These are phyloP conservation scores for Carnegiea gigantea DNA, from an alignment of 179 eudicot species.

Conservation along the genomic window DNA sequence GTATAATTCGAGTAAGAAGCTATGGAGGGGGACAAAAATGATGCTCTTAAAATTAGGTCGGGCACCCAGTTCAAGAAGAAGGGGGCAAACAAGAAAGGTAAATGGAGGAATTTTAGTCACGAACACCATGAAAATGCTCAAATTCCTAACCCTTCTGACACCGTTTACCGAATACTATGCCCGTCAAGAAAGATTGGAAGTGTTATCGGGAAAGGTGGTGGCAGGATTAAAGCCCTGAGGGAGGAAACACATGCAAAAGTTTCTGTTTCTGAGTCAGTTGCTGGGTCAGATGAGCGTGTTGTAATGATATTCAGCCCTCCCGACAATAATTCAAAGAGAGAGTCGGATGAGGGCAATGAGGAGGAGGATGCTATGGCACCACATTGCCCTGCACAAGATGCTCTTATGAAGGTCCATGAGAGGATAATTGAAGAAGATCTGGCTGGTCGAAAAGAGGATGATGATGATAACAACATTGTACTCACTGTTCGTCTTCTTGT, in stretches of 20 bases:
- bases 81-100: conserved; percentile 52
- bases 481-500: conserved; percentile 76
- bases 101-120: conserved; percentile 35
- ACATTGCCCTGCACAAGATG: conserved; percentile 83
- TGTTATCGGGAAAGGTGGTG: conserved; percentile 88
- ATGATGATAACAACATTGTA: conserved; percentile 29
- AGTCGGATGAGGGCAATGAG: conserved; percentile 31
- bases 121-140: conserved; percentile 41
- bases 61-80: conserved; percentile 52
- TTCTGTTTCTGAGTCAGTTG: conserved; percentile 64
- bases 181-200: conserved; percentile 67
- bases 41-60: conserved; percentile 46
- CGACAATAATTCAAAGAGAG: conserved; percentile 31
- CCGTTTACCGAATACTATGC: conserved; percentile 73
- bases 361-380: conserved; percentile 40
- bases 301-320: conserved; percentile 64
- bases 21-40: conserved; percentile 56
- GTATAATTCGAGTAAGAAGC: neutral
- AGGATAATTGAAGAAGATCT: conserved; percentile 69
- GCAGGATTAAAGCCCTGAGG: conserved; percentile 62
- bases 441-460: conserved; percentile 40
- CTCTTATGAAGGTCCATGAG: conserved; percentile 73
- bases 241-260: conserved; percentile 74
- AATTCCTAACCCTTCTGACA: conserved; percentile 53
- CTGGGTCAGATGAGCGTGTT: conserved; percentile 83